A percentile compares a stretch with the other conserved stretches of the same genome.
Evolutionary conservation across 768 basidiomycete genomes (phyloP).

Genomic region (Cyclocybe aegerita): DNA sequence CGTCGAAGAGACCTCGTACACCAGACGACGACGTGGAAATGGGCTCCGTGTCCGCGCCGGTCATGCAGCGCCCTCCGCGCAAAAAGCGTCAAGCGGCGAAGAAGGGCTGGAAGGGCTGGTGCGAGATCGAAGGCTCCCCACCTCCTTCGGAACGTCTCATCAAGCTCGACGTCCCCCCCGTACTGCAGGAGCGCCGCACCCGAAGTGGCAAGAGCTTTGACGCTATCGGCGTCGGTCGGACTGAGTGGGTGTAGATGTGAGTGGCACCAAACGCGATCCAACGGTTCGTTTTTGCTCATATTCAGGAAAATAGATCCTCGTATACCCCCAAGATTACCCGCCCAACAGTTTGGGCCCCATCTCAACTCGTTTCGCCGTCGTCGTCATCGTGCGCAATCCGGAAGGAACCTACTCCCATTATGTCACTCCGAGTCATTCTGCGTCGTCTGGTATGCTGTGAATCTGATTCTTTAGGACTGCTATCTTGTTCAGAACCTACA

Average conservation of each 20-base stretch:
- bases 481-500: no score
- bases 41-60: conserved; percentile 19
- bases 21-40: conserved; percentile 58
- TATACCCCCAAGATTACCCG: conserved; percentile 23
- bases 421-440: conserved; percentile 14
- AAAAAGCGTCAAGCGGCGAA: conserved; percentile 65
- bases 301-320: conserved; percentile 22
- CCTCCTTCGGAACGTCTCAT: conserved; percentile 79
- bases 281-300: conserved; percentile 53
- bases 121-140: conserved; percentile 71
- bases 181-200: conserved; percentile 74
- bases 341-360: conserved; percentile 18
- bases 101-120: conserved; percentile 91
- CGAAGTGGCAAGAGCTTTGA: conserved; percentile 86
- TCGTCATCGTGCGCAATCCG: conserved; percentile 17
- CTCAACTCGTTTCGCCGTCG: conserved; percentile 17
- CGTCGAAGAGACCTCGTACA: conserved; percentile 77
- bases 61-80: conserved; percentile 30
- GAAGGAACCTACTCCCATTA: conserved; percentile 17
- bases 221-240: conserved; percentile 75
- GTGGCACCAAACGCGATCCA: conserved; percentile 32
- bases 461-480: conserved; percentile 9
- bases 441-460: conserved; percentile 13
- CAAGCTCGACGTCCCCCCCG: conserved; percentile 71
- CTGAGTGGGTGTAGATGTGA: conserved; percentile 70